Evolutionary conservation across 2,329 filamentous ascomycete genomes (phyloP).

Genomic region (Aureobasidium leucospermi): DNA sequence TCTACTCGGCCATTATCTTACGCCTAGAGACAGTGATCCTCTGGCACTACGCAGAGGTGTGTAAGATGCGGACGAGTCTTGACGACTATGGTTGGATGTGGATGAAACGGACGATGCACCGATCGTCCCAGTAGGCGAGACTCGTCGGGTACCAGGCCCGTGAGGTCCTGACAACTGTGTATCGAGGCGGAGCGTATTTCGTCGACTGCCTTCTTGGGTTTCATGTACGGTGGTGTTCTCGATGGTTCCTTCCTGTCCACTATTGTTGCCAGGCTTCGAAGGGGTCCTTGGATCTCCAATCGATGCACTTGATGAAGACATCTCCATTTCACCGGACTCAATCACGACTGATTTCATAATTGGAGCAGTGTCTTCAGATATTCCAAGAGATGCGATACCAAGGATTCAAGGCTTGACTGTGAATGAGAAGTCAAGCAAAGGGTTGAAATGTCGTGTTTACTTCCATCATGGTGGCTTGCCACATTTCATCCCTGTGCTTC

Average conservation of each 20-base stretch:
- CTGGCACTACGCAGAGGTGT: constrained; percentile 1
- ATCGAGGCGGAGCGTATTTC: neutral
- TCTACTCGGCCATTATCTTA: neutral
- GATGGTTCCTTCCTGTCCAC: too few species aligned
- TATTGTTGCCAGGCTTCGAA: neutral
- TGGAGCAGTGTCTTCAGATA: neutral
- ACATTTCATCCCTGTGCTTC: constrained; percentile 1
- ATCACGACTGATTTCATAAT: neutral
- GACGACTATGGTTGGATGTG: neutral
- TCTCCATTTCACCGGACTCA: neutral
- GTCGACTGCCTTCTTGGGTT: neutral
- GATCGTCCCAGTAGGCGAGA: neutral
- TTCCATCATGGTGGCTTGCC: neutral
- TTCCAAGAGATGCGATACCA: neutral
- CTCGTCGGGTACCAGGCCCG: neutral
- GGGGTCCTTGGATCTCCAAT: neutral
- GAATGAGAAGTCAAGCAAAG: neutral
- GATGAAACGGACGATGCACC: neutral
- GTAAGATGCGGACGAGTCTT: neutral
- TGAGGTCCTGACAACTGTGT: neutral
- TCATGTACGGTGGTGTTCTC: neutral
- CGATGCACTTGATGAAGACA: neutral
- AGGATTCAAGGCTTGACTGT: neutral
- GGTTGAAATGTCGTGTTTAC: neutral
- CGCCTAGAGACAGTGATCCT: neutral